Evolutionary conservation across 768 basidiomycete genomes (phyloP), one percentile per base, ranked within the genome.

Genomic region (Pulveroboletus sp.): DNA sequence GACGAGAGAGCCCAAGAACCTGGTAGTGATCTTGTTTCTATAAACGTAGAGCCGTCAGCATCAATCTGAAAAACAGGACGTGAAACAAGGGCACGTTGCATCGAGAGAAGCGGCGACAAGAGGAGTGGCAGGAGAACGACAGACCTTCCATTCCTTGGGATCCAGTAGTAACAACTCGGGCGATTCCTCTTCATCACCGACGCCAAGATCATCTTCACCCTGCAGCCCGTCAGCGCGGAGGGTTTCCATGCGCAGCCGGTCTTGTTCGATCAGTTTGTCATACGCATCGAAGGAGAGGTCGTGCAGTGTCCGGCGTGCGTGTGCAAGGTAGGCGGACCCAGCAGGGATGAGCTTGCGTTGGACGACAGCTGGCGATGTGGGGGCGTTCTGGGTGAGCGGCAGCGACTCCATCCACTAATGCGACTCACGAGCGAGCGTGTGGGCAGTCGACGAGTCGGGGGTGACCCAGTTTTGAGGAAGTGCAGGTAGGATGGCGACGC

Each of bases 21-120:
- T 89, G 89, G 64, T 99, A 99, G 66, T 97, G 90, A 67, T 99
- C 95, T 81, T 98, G 96, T 82, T 95, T 93, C 89, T 93, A 59
- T 18, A 43, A 8, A 51, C 17, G 33, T 47, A 30, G 26, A 32
- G 38, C 1, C 1, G 39, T 64, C 39, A 61, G 49, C 32, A 49
- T 47, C 47, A 5, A 42, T 51, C 49, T 26, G 14, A 18, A 36
- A 21, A 40, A 46, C 15, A 5, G 30, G 10, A 24, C 11, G 14
- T 4, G 2, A n/a, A 36, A 39, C 30, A 38, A 32, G 39, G 38
- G 26, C 46, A 32, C 37, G 37, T 14, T 36, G 27, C n/a, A 24
- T 30, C 15, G 37, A 35, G 5, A 27, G 5, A 40, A 26, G 9
- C 15, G 42, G 42, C 32, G 14, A 31, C 47, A 24, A 27, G 5